phyloP scores from a whole-genome alignment of 2,329 filamentous ascomycete species.

The Exophiala lecanii-corni region DNA sequence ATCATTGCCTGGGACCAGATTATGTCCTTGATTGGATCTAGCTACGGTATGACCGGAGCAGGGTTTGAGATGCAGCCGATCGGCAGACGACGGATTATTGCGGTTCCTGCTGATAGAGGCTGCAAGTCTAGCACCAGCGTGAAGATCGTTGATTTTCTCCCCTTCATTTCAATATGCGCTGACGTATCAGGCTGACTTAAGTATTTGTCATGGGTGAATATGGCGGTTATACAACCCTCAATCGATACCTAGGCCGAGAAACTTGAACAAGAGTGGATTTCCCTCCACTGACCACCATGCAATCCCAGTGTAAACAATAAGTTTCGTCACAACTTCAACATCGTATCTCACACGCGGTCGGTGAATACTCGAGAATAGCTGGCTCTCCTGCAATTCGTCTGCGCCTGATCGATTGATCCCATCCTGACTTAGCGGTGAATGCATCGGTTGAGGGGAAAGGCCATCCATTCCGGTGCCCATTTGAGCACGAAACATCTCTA shows the following conservation, averaged over 20 bases:
- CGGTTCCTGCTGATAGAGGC: too few relatives aligned
- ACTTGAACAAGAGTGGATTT: constrained; percentile 69
- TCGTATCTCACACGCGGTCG: constrained; percentile 90
- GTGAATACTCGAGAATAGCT: constrained; percentile 79
- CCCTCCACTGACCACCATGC: constrained; percentile 73
- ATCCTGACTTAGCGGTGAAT: constrained; percentile 1
- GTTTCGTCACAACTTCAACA: constrained; percentile 95
- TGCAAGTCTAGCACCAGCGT: too few relatives aligned
- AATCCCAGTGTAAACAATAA: constrained; percentile 95
- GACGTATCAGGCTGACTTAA: too few relatives aligned
- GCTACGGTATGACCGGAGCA: too few relatives aligned
- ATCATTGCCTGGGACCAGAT: too few relatives aligned
- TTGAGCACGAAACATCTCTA: constrained; percentile 66
- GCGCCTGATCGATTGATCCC: constrained; percentile 27
- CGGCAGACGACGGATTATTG: too few relatives aligned
- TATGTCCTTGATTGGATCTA: too few relatives aligned
- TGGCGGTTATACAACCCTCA: too few relatives aligned
- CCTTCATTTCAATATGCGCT: too few relatives aligned
- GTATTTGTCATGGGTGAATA: too few relatives aligned
- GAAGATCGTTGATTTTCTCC: too few relatives aligned
- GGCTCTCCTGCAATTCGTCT: constrained; percentile 53
- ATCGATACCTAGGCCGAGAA: constrained; percentile 18
- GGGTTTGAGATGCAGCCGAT: too few relatives aligned
- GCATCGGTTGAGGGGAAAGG: constrained; percentile 8
- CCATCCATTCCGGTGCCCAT: constrained; percentile 59